phyloP scores from a whole-genome alignment of 352 stramenopile species.

The Pythium phragmiticola region DNA sequence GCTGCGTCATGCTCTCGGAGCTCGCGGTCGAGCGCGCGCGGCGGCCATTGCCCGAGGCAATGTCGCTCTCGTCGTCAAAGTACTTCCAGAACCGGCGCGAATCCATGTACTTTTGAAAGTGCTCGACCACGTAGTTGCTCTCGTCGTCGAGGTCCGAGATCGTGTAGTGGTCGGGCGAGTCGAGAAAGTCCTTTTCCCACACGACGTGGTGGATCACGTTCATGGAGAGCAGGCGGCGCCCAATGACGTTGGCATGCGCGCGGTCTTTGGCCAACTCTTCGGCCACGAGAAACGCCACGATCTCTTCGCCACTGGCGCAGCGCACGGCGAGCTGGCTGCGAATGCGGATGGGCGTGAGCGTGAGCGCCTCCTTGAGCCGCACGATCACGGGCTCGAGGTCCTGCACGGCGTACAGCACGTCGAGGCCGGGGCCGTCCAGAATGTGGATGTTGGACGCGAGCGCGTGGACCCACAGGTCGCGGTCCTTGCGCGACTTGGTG shows the following conservation, averaged over 20 bases:
- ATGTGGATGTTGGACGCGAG: conserved; percentile 66
- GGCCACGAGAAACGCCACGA: conserved; percentile 64
- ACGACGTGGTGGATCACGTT: conserved; percentile 85
- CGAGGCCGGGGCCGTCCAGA: conserved; percentile 42
- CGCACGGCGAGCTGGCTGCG: conserved; percentile 58
- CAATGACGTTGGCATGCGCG: conserved; percentile 50
- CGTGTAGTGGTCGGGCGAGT: conserved; percentile 72
- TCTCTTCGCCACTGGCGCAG: conserved; percentile 64
- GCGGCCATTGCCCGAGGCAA: conserved; percentile 22
- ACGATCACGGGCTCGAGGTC: conserved; percentile 58
- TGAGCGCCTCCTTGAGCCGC: conserved; percentile 53
- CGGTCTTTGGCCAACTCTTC: conserved; percentile 54
- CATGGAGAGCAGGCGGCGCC: conserved; percentile 69
- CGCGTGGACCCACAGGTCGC: conserved; percentile 69
- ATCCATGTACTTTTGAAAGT: conserved; percentile 84
- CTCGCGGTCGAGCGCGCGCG: conserved; percentile 33
- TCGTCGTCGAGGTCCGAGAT: conserved; percentile 61
- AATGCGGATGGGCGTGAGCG: conserved; percentile 66
- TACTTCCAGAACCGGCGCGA: conserved; percentile 81
- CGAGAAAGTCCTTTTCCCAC: conserved; percentile 84
- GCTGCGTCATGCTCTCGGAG: conserved; percentile 28
- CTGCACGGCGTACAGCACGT: conserved; percentile 47
- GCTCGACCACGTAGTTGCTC: conserved; percentile 59
- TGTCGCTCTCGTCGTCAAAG: conserved; percentile 44
- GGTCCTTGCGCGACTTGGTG: conserved; percentile 74